Conservation (phyloP, 2,329 filamentous ascomycete genomes). For the Curvularia eragrostidis region DNA sequence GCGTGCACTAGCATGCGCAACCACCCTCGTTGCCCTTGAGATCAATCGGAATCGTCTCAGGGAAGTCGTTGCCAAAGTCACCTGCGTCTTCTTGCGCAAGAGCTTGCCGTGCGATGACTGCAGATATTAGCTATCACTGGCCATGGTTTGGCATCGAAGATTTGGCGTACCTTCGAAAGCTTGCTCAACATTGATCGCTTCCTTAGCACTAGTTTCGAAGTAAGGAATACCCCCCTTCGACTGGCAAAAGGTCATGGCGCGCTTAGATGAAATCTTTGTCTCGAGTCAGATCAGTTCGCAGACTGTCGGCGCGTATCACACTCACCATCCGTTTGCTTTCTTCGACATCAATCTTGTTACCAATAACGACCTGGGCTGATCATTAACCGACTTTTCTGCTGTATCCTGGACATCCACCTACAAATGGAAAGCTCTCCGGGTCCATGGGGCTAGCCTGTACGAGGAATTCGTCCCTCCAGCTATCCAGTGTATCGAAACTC, state of each 20-base stretch:
- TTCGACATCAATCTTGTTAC: slow-evolving; percentile 99
- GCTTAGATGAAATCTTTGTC: slow-evolving; percentile 84
- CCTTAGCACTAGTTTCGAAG: slow-evolving; percentile 99
- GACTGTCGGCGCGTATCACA: slow-evolving; percentile 12
- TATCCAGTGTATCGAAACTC: slow-evolving; percentile 97
- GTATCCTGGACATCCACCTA: slow-evolving; percentile 56
- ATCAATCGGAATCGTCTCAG: slow-evolving; percentile 97
- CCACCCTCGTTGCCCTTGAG: slow-evolving; percentile 92
- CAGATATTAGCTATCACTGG: slow-evolving; percentile 8
- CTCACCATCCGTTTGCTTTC: slow-evolving; percentile 92
- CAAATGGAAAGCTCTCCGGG: slow-evolving; percentile 96
- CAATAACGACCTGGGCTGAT: slow-evolving; percentile 78
- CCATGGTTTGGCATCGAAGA: not conserved
- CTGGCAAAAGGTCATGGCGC: slow-evolving; percentile 96
- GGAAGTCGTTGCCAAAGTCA: slow-evolving; percentile 96
- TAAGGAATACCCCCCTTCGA: slow-evolving; percentile 97
- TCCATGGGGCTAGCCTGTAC: slow-evolving; percentile 97
- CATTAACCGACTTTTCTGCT: slow-evolving; percentile 12
- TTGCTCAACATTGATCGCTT: slow-evolving; percentile 96
- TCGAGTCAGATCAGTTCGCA: slow-evolving; percentile 17
- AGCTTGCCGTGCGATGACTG: slow-evolving; percentile 95
- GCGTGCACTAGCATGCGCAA: slow-evolving; percentile 75
- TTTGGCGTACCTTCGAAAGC: slow-evolving; percentile 67
- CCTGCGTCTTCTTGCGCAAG: slow-evolving; percentile 96
- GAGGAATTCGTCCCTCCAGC: slow-evolving; percentile 97